Evolutionary conservation across 768 basidiomycete species (phyloP).

Genomic region (Termitomyces heimii): DNA sequence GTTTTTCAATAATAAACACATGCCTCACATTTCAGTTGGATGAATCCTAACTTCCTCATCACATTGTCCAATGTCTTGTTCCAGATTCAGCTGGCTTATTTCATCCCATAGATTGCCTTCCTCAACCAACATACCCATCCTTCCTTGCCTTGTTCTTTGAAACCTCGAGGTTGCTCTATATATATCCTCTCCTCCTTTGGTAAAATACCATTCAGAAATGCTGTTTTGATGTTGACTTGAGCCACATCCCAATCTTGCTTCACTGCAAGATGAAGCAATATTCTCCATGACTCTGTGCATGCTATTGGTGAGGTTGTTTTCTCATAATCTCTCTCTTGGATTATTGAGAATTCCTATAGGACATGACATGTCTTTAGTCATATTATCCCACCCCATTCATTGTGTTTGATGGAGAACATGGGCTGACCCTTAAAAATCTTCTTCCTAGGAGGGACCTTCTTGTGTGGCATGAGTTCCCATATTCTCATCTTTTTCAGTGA

Average conservation of each 20-base stretch:
- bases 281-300: not conserved
- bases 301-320: not conserved
- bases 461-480: no score
- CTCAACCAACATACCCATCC: no score
- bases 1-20: no score
- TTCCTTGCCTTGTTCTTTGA: no score
- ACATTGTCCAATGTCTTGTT: no score
- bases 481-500: not conserved
- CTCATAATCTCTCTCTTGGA: not conserved
- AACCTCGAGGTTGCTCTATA: no score
- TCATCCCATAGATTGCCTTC: no score
- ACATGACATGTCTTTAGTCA: not conserved
- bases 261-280: not conserved
- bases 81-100: no score
- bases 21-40: no score
- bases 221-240: not conserved
- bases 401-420: not conserved
- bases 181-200: no score
- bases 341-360: not conserved
- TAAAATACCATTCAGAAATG: not conserved
- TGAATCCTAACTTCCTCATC: no score
- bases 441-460: not conserved
- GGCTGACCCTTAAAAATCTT: not conserved
- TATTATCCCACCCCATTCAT: not conserved
- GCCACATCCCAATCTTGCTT: not conserved